Conservation (phyloP, 2,329 filamentous ascomycete genomes). For the Fusarium nurragi region DNA sequence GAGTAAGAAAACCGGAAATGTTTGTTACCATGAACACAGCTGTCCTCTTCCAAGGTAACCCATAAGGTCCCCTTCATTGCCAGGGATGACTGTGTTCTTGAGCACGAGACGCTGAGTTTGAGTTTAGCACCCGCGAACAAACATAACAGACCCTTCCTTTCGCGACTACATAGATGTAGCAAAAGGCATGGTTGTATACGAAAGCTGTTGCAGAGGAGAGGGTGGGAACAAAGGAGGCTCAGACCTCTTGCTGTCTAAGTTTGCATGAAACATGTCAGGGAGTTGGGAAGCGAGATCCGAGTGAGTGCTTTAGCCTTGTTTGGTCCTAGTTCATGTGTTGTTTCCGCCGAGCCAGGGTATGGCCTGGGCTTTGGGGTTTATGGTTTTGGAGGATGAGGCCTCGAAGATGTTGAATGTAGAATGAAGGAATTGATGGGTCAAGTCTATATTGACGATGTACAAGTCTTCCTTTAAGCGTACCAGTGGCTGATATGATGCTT, state of each 20-base stretch:
- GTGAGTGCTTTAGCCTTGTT: conserved; percentile 6
- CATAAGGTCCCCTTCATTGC: neutral
- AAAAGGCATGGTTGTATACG: conserved; percentile 22
- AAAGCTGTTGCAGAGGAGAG: conserved; percentile 30
- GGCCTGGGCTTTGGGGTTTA: conserved; percentile 32
- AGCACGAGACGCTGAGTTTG: neutral
- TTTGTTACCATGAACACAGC: neutral
- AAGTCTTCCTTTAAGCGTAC: neutral
- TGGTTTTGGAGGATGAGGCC: conserved; percentile 10
- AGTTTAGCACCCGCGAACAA: conserved; percentile 10
- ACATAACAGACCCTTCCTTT: neutral
- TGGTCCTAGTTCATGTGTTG: conserved; percentile 12
- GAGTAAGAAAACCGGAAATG: neutral
- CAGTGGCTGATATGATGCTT: neutral
- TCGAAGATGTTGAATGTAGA: neutral
- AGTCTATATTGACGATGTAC: neutral
- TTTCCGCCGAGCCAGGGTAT: conserved; percentile 28
- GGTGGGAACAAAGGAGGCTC: conserved; percentile 33
- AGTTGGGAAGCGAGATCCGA: conserved; percentile 16
- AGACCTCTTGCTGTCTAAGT: conserved; percentile 2
- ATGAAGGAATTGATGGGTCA: neutral
- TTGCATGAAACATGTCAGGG: conserved; percentile 14
- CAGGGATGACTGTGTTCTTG: neutral
- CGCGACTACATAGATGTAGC: conserved; percentile 3
- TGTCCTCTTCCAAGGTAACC: neutral